Conservation (phyloP, 2,329 filamentous ascomycete genomes). For the Chaetomium olivaceum region DNA sequence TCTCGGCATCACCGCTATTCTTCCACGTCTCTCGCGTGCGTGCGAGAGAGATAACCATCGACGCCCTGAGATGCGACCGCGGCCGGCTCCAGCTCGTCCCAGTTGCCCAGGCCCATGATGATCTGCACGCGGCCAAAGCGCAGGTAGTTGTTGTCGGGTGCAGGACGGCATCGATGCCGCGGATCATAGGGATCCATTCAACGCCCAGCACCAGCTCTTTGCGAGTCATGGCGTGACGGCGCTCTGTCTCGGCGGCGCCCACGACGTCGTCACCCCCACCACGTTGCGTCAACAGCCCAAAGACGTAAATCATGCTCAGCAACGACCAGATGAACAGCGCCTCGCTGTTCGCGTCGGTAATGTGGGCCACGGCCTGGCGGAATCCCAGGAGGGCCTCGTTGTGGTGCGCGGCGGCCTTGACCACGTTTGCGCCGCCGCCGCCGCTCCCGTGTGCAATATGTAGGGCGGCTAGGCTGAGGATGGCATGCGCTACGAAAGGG, state of each 20-base stretch:
- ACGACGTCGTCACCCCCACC: too few species aligned
- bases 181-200: constrained; percentile 17
- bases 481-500: constrained; percentile 8
- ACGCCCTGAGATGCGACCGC: not conserved
- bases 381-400: constrained; percentile 5
- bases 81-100: constrained; percentile 7
- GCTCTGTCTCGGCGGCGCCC: too few species aligned
- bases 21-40: constrained; percentile 10
- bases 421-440: not conserved
- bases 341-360: constrained; percentile 5
- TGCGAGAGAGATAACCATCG: not conserved
- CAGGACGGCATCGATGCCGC: constrained; percentile 11
- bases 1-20: constrained; percentile 6
- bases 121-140: constrained; percentile 1
- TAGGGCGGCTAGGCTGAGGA: constrained; percentile 15
- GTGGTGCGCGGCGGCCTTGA: constrained; percentile 6
- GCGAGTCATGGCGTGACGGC: not conserved
- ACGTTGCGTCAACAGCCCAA: constrained; percentile 1
- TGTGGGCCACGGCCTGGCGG: constrained; percentile 8
- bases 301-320: constrained; percentile 13
- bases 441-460: constrained; percentile 1
- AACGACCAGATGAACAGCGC: constrained; percentile 9
- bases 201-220: constrained; percentile 9
- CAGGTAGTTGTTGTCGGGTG: constrained; percentile 1
- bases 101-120: constrained; percentile 2